Conservation (phyloP, 768 basidiomycete genomes). For the Suillus decipiens region DNA sequence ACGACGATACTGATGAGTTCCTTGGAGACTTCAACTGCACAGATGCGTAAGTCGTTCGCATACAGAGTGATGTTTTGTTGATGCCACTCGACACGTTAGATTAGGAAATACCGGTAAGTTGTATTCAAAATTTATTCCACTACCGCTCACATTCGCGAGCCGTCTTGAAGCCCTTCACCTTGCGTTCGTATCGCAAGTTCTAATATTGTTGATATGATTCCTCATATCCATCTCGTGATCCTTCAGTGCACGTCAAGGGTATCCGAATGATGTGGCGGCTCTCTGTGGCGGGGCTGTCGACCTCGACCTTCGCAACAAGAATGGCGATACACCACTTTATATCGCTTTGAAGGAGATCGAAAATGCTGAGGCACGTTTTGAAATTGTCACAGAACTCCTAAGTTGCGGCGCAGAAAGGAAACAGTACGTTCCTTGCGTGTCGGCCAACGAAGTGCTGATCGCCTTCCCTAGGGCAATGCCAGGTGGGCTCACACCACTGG, state of each 20-base stretch:
- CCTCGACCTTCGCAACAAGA: constrained; percentile 26
- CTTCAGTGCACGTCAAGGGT: not conserved
- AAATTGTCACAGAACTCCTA: constrained; percentile 17
- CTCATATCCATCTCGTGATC: constrained; percentile 2
- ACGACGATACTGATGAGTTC: constrained; percentile 17
- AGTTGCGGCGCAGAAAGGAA: not conserved
- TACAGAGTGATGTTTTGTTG: not conserved
- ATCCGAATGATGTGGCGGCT: constrained; percentile 20
- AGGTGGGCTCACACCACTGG: constrained; percentile 4
- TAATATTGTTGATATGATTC: not conserved
- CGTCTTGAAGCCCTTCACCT: constrained; percentile 30
- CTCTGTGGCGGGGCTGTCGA: constrained; percentile 22
- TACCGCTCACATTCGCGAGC: constrained; percentile 1
- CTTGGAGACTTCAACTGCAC: constrained; percentile 34
- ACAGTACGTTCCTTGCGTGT: not conserved
- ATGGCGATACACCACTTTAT: constrained; percentile 31
- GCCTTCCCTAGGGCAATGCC: not conserved
- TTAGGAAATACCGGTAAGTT: constrained; percentile 33
- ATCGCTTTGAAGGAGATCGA: constrained; percentile 25
- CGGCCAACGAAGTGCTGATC: not conserved
- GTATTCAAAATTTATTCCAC: constrained; percentile 1
- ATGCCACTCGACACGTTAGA: constrained; percentile 15
- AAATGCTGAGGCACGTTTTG: constrained; percentile 17
- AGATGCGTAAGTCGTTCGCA: constrained; percentile 25
- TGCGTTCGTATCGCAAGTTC: constrained; percentile 25